A percentile compares a stretch with the other conserved stretches of the same genome.
These are phyloP conservation scores for Acarospora socialis DNA, from an alignment of 2,329 filamentous ascomycete genomes.

Conservation along the genomic window DNA sequence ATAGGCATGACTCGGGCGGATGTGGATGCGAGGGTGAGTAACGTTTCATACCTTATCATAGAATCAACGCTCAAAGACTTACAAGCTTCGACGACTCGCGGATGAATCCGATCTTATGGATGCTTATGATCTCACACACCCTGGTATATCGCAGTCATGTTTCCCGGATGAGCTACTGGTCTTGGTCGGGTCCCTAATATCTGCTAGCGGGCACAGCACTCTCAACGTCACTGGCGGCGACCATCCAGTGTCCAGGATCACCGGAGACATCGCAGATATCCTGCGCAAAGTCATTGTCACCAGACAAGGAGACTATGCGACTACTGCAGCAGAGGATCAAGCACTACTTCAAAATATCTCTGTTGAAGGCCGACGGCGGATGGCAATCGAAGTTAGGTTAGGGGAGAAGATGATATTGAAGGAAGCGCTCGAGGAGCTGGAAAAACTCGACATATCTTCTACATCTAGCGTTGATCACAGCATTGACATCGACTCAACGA, in stretches of 20 bases:
- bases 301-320: constrained; percentile 35
- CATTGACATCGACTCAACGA: too few species aligned
- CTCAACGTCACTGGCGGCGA: too few species aligned
- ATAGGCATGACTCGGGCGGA: constrained; percentile 20
- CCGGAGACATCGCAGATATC: constrained; percentile 19
- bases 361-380: constrained; percentile 13
- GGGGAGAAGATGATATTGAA: constrained; percentile 20
- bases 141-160: neutral
- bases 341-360: constrained; percentile 23
- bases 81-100: constrained; percentile 1
- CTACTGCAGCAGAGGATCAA: constrained; percentile 38
- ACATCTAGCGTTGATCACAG: too few species aligned
- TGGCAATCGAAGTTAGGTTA: constrained; percentile 18
- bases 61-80: too few species aligned
- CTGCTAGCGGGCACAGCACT: too few species aligned
- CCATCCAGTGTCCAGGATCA: too few species aligned
- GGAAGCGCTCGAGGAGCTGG: constrained; percentile 2
- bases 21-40: constrained; percentile 16
- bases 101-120: constrained; percentile 3
- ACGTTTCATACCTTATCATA: constrained; percentile 17
- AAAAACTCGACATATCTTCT: too few species aligned
- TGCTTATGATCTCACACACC: constrained; percentile 7
- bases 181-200: too few species aligned
- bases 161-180: neutral
- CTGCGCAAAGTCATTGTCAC: constrained; percentile 22